Conservation (phyloP, 148 eudicot genomes). For the Cornus suecica region DNA sequence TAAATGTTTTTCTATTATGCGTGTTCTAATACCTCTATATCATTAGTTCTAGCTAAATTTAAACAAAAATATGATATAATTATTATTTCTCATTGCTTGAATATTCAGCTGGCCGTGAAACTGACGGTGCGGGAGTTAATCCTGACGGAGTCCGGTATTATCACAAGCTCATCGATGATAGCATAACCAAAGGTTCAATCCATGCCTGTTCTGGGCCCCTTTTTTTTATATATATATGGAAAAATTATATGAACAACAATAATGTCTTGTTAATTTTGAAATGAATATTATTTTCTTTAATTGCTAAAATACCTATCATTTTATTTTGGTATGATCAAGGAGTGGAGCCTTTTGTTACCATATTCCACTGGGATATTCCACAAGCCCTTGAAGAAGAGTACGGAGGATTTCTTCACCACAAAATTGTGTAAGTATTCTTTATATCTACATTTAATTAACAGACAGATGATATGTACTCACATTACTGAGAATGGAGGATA, state of each 20-base stretch:
- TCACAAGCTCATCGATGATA: not conserved
- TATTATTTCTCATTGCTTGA: no score
- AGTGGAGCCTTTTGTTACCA: not conserved
- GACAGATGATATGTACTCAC: no score
- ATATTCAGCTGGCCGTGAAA: not conserved
- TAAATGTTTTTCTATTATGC: no score
- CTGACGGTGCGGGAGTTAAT: not conserved
- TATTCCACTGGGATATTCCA: not conserved
- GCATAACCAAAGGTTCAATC: not conserved
- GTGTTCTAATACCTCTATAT: no score
- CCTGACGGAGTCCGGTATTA: not conserved
- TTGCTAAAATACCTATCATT: no score
- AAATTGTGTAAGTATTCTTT: not conserved
- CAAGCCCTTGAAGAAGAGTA: not conserved
- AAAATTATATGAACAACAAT: no score
- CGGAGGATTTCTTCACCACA: not conserved
- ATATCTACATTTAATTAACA: no score
- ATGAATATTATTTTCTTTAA: no score
- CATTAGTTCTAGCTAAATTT: no score
- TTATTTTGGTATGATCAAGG: not conserved
- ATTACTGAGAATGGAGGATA: no score
- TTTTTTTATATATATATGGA: no score
- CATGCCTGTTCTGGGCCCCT: not conserved
- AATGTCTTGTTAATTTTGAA: not conserved
- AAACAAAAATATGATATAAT: no score